phyloP scores from a whole-genome alignment of 345 rosid genomes.

The Rhizophora mangle region DNA sequence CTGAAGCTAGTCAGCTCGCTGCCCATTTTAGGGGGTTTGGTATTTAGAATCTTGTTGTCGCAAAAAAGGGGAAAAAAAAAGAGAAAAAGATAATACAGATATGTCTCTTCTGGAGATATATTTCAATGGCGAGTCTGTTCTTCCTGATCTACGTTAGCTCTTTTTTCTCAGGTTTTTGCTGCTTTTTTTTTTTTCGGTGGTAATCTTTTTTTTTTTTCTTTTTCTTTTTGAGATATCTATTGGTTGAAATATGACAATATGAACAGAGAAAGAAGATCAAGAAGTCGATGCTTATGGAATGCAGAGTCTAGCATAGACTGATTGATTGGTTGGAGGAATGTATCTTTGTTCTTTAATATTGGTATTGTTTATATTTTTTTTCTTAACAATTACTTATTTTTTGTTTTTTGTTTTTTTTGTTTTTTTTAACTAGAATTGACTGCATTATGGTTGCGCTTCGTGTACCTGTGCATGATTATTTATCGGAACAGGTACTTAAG shows the following conservation, averaged over 20 bases:
- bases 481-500: slow-evolving; percentile 79
- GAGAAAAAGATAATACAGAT: no score
- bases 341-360: slow-evolving; percentile 13
- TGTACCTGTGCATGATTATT: slow-evolving; percentile 81
- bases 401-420: no score
- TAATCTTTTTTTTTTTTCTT: background rate
- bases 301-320: slow-evolving; percentile 77
- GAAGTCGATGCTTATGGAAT: slow-evolving; percentile 96
- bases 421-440: background rate
- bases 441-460: background rate
- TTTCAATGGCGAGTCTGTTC: slow-evolving; percentile 82
- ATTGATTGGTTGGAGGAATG: slow-evolving; percentile 99
- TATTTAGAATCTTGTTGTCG: no score
- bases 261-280: slow-evolving; percentile 85
- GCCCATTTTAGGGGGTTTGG: no score
- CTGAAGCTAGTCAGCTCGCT: no score
- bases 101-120: slow-evolving; percentile 67
- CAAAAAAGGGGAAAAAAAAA: no score
- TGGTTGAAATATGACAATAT: slow-evolving; percentile 1
- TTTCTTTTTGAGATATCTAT: background rate
- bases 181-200: background rate
- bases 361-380: background rate
- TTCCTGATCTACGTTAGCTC: slow-evolving; percentile 71
- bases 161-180: background rate
- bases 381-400: background rate